Conservation (phyloP, 2,329 filamentous ascomycete species). For the Diaporthe velutina region DNA sequence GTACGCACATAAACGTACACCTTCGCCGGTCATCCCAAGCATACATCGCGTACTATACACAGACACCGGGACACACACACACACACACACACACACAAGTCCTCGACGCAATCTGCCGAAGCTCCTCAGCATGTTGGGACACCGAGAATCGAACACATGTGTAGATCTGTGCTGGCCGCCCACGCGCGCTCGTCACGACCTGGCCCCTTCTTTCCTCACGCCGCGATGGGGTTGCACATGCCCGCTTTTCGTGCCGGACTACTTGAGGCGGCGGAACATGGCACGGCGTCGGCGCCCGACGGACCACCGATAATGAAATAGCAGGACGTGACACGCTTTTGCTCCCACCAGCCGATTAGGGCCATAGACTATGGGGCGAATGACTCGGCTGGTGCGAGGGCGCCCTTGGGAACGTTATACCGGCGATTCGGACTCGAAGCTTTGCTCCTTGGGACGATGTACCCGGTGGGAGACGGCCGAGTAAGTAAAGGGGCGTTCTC, state of each 20-base stretch:
- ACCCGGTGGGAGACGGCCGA: not conserved
- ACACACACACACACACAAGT: not conserved
- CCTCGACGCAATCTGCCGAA: conserved; percentile 23
- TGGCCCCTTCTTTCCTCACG: not conserved
- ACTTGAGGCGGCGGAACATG: not conserved
- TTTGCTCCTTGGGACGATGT: not conserved
- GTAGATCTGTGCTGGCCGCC: not conserved
- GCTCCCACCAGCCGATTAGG: not conserved
- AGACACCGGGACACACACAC: no score
- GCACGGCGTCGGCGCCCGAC: conserved; percentile 24
- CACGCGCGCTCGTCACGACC: not conserved
- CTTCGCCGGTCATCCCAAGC: not conserved
- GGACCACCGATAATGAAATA: not conserved
- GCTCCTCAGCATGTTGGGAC: not conserved
- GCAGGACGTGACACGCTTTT: not conserved
- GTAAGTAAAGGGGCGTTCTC: not conserved
- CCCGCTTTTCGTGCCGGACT: not conserved
- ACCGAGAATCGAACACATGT: conserved; percentile 7
- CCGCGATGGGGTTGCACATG: not conserved
- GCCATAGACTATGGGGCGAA: not conserved
- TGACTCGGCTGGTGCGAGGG: conserved; percentile 17
- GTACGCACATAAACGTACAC: not conserved
- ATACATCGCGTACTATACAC: no score
- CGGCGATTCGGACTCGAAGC: conserved; percentile 14
- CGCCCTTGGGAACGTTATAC: not conserved